Evolutionary conservation across 2,329 filamentous ascomycete genomes (phyloP).

Genomic region (Epichloe bromicola): DNA sequence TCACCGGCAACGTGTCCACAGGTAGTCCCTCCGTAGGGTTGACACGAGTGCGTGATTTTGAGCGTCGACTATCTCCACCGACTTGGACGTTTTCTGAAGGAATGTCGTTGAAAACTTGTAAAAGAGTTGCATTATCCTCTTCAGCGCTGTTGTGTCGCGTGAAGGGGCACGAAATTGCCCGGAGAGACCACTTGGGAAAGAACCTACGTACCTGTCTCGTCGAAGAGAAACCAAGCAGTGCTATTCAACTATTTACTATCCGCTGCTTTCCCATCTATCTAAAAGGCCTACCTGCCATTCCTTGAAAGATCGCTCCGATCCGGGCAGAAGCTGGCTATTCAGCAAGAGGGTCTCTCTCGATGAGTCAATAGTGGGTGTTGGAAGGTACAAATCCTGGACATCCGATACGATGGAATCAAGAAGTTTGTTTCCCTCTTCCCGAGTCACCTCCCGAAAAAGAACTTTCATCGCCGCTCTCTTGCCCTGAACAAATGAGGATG

Average conservation of each 20-base stretch:
- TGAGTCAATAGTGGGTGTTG: constrained; percentile 32
- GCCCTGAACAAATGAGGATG: constrained; percentile 24
- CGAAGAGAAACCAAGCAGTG: too few species aligned
- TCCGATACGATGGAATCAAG: constrained; percentile 39
- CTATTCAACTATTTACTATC: background rate
- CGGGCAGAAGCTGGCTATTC: constrained; percentile 41
- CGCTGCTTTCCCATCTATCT: constrained; percentile 22
- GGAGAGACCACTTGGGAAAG: background rate
- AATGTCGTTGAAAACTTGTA: constrained; percentile 61
- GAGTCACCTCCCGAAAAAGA: constrained; percentile 32
- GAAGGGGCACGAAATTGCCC: background rate
- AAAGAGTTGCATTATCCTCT: constrained; percentile 38
- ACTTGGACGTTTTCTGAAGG: constrained; percentile 31
- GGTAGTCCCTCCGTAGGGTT: too few species aligned
- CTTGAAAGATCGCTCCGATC: constrained; percentile 41
- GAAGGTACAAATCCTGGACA: constrained; percentile 46
- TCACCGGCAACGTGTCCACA: too few species aligned
- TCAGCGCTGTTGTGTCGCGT: constrained; percentile 15
- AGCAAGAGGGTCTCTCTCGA: constrained; percentile 30
- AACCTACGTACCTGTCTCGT: too few species aligned
- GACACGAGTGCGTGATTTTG: too few species aligned
- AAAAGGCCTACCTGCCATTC: constrained; percentile 57
- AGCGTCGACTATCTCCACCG: too few species aligned
- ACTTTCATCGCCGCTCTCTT: constrained; percentile 36
- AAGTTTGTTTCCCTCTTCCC: constrained; percentile 32